Percentiles rank a stretch among this genome's conserved stretches.
phyloP scores from a whole-genome alignment of 164 flowering plant genomes.

The Malania oleifera region DNA sequence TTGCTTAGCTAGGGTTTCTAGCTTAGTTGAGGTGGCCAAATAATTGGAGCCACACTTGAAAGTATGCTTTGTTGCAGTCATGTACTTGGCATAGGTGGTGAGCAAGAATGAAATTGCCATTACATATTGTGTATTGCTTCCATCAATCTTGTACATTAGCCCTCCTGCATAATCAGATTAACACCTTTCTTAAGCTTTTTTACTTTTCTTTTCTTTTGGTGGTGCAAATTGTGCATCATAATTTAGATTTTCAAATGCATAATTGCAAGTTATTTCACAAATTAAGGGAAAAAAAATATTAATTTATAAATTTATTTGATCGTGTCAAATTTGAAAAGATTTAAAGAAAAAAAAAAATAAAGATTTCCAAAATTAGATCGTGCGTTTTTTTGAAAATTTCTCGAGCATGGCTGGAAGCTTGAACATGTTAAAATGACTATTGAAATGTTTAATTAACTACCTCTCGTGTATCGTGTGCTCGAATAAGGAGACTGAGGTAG shows the following conservation, averaged over 20 bases:
- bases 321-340: no score
- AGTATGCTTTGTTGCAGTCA: conserved; percentile 39
- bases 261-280: not conserved
- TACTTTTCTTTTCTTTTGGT: no score
- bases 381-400: no score
- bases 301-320: no score
- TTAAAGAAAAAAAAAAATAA: no score
- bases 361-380: no score
- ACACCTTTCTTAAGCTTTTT: no score
- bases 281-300: no score
- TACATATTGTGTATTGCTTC: conserved; percentile 82
- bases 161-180: conserved; percentile 56
- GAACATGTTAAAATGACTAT: no score
- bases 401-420: no score
- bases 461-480: conserved; percentile 69
- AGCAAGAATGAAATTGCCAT: conserved; percentile 77
- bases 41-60: conserved; percentile 72
- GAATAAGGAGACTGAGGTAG: conserved; percentile 73
- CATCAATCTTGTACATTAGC: conserved; percentile 58
- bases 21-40: conserved; percentile 34
- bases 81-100: conserved; percentile 70
- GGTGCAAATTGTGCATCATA: no score
- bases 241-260: not conserved
- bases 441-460: conserved; percentile 34
- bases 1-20: conserved; percentile 48